Conservation (phyloP, 225 moss, liverwort and hornwort species). For the Polytrichum formosum region DNA sequence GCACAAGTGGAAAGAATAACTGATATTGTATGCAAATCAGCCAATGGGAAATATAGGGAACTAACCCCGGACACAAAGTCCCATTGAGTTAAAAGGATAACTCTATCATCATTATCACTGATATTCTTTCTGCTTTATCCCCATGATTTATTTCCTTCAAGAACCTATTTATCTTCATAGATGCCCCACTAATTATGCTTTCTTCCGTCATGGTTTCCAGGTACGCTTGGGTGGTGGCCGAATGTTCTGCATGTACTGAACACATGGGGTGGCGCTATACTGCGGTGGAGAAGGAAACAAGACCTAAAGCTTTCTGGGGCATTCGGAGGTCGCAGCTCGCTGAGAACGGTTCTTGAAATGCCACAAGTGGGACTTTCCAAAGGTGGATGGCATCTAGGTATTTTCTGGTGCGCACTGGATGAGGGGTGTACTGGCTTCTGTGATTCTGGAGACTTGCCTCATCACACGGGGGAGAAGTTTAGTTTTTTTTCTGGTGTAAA, state of each 20-base stretch:
- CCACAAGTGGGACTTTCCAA: background rate
- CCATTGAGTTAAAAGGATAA: too few relatives aligned
- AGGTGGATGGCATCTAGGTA: conserved; percentile 1
- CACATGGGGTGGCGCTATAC: conserved; percentile 99
- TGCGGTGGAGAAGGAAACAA: conserved; percentile 75
- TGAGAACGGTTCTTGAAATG: conserved; percentile 49
- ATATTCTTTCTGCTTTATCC: too few relatives aligned
- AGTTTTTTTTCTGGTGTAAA: conserved; percentile 44
- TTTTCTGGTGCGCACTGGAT: conserved; percentile 16
- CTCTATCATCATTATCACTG: too few relatives aligned
- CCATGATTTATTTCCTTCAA: too few relatives aligned
- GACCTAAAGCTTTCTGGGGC: conserved; percentile 91
- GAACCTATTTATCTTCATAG: too few relatives aligned
- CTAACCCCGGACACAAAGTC: too few relatives aligned
- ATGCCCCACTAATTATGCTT: too few relatives aligned
- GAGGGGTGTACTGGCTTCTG: conserved; percentile 21
- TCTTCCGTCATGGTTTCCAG: conserved; percentile 23
- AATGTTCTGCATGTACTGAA: conserved; percentile 62
- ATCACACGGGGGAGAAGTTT: conserved; percentile 18
- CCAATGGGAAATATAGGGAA: too few relatives aligned
- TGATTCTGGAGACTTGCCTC: conserved; percentile 23
- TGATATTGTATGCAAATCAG: too few relatives aligned
- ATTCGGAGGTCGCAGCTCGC: conserved; percentile 93
- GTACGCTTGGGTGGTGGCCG: conserved; percentile 93
- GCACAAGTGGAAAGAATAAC: too few relatives aligned